phyloP scores from a whole-genome alignment of 2,329 filamentous ascomycete genomes.

The Fusarium sp. region DNA sequence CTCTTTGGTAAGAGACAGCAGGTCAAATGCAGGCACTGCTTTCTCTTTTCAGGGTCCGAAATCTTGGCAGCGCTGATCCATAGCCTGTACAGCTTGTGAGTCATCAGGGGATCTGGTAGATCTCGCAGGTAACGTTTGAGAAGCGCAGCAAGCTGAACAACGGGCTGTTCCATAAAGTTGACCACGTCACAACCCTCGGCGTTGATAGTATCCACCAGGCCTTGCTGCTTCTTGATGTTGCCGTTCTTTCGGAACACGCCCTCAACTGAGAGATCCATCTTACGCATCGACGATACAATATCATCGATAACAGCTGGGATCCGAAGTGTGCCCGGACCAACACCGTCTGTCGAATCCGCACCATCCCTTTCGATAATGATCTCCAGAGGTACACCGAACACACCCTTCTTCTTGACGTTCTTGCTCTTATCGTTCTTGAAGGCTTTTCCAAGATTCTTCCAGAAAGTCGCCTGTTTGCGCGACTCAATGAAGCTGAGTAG shows the following conservation, averaged over 20 bases:
- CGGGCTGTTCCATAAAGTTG: conserved; percentile 87
- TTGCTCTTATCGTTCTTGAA: conserved; percentile 89
- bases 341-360: conserved; percentile 96
- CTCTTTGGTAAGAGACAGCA: conserved; percentile 94
- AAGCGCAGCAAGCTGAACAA: conserved; percentile 92
- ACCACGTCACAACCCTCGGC: conserved; percentile 85
- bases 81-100: conserved; percentile 91
- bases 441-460: conserved; percentile 97
- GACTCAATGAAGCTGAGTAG: conserved; percentile 92
- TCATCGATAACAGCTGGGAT: conserved; percentile 97
- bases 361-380: conserved; percentile 91
- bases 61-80: conserved; percentile 94
- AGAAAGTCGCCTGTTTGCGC: conserved; percentile 89
- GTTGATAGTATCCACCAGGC: conserved; percentile 88
- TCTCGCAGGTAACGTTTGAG: conserved; percentile 96
- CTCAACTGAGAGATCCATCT: conserved; percentile 99
- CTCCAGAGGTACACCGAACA: conserved; percentile 92
- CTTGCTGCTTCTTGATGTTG: conserved; percentile 93
- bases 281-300: conserved; percentile 91
- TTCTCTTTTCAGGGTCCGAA: conserved; percentile 80
- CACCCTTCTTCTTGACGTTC: conserved; percentile 87
- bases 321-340: conserved; percentile 89
- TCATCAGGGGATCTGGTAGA: conserved; percentile 93
- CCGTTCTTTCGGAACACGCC: conserved; percentile 99
- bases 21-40: conserved; percentile 87